Percentiles rank a stretch among this genome's conserved stretches.
These are phyloP conservation scores for Licmophora abbreviata DNA, from an alignment of 108 stramenopile species.

Conservation along the genomic window DNA sequence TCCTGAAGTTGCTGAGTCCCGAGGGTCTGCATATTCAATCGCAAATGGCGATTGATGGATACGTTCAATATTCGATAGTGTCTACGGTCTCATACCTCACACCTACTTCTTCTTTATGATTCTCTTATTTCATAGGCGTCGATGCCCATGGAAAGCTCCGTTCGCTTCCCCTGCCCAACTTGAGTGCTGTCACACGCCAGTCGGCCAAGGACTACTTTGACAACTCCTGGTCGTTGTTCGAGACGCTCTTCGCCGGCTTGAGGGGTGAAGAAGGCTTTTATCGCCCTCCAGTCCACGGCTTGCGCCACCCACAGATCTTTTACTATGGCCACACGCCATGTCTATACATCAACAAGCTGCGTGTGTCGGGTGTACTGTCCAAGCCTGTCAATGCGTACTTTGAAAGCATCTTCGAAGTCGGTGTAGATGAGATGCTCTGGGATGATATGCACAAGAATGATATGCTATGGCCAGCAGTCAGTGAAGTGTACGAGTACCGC, in stretches of 20 bases:
- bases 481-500: conserved; percentile 82
- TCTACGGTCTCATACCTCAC: too few species aligned
- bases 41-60: too few species aligned
- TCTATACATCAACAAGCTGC: conserved; percentile 89
- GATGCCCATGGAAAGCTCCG: conserved; percentile 41
- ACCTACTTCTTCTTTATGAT: background rate
- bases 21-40: too few species aligned
- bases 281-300: conserved; percentile 77
- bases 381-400: conserved; percentile 77
- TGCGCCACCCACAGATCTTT: conserved; percentile 87
- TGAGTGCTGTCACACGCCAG: conserved; percentile 63
- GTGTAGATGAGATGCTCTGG: conserved; percentile 97
- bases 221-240: conserved; percentile 89
- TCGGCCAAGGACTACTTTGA: conserved; percentile 81
- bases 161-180: conserved; percentile 62
- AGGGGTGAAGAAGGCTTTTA: conserved; percentile 89
- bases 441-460: conserved; percentile 89
- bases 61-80: too few species aligned
- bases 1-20: too few species aligned
- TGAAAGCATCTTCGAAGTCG: conserved; percentile 90
- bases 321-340: conserved; percentile 93
- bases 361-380: conserved; percentile 70
- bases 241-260: conserved; percentile 81
- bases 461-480: conserved; percentile 86
- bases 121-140: conserved; percentile 36